phyloP scores from a whole-genome alignment of 2,329 filamentous ascomycete species.

The Nigrospora oryzae region DNA sequence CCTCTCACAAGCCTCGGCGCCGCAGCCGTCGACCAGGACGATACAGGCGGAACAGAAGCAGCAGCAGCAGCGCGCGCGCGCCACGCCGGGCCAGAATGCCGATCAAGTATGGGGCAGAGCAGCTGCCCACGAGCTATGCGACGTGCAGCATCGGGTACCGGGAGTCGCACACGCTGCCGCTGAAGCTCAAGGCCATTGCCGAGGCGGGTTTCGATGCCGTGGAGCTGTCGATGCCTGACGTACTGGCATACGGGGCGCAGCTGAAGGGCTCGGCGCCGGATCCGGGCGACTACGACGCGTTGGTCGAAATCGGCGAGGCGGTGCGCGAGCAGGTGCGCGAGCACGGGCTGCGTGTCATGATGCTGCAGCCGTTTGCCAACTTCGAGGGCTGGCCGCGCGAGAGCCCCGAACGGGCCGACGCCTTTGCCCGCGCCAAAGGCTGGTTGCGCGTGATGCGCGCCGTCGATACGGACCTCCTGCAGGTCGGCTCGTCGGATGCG shows the following conservation, averaged over 20 bases:
- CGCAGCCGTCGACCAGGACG: too few species aligned
- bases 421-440: slow-evolving; percentile 51
- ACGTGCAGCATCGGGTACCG: slow-evolving; percentile 21
- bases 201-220: slow-evolving; percentile 58
- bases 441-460: slow-evolving; percentile 68
- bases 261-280: slow-evolving; percentile 40
- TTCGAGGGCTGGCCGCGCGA: slow-evolving; percentile 65
- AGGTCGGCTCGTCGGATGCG: slow-evolving; percentile 58
- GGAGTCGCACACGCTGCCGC: slow-evolving; percentile 39
- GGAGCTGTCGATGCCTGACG: slow-evolving; percentile 68
- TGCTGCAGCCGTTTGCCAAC: slow-evolving; percentile 69
- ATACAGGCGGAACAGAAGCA: too few species aligned
- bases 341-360: slow-evolving; percentile 52
- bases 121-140: slow-evolving; percentile 19
- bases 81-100: slow-evolving; percentile 12
- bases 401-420: slow-evolving; percentile 49
- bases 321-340: slow-evolving; percentile 46
- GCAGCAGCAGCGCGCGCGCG: too few species aligned
- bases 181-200: slow-evolving; percentile 55
- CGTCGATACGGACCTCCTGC: slow-evolving; percentile 60
- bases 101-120: slow-evolving; percentile 10
- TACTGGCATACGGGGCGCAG: slow-evolving; percentile 50
- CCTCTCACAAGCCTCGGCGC: too few species aligned
- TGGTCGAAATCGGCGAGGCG: slow-evolving; percentile 44
- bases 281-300: slow-evolving; percentile 48